phyloP scores from a whole-genome alignment of 768 basidiomycete species.

The Naganishia friedmannii region DNA sequence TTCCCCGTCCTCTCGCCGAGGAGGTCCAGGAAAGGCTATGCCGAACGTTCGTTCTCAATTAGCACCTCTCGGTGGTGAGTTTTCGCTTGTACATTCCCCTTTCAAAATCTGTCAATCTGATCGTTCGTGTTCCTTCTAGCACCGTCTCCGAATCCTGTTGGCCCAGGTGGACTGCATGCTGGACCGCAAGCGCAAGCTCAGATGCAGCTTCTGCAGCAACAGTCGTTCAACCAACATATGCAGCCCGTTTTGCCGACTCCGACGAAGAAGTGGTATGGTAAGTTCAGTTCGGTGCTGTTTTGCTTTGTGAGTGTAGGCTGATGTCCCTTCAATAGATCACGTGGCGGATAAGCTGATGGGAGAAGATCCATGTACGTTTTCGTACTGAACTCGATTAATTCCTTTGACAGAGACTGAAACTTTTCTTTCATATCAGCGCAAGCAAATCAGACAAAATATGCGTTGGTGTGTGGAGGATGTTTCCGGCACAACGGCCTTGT shows the following conservation, averaged over 20 bases:
- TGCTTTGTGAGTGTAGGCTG: neutral
- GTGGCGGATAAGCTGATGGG: conserved; percentile 33
- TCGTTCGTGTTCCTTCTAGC: neutral
- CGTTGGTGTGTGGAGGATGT: conserved; percentile 50
- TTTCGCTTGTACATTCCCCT: neutral
- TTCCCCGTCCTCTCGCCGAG: conserved; percentile 13
- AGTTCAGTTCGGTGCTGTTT: neutral
- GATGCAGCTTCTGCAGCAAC: conserved; percentile 37
- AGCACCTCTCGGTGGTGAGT: conserved; percentile 15
- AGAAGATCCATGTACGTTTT: conserved; percentile 48
- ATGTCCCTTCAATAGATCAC: conserved; percentile 36
- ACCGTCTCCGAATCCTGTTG: neutral
- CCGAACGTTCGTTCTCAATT: neutral
- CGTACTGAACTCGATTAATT: too few relatives aligned
- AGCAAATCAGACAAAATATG: conserved; percentile 47
- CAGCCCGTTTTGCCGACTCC: conserved; percentile 50
- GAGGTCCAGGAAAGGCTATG: neutral
- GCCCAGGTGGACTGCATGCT: conserved; percentile 15
- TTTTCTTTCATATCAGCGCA: conserved; percentile 42
- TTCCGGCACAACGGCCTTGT: conserved; percentile 52
- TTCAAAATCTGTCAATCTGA: neutral
- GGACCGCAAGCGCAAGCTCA: conserved; percentile 41
- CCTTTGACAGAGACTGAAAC: too few relatives aligned
- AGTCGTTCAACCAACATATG: conserved; percentile 34
- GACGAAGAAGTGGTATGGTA: conserved; percentile 49